Evolutionary conservation across 2,329 filamentous ascomycete genomes (phyloP).

Genomic region (Fusarium torulosum): DNA sequence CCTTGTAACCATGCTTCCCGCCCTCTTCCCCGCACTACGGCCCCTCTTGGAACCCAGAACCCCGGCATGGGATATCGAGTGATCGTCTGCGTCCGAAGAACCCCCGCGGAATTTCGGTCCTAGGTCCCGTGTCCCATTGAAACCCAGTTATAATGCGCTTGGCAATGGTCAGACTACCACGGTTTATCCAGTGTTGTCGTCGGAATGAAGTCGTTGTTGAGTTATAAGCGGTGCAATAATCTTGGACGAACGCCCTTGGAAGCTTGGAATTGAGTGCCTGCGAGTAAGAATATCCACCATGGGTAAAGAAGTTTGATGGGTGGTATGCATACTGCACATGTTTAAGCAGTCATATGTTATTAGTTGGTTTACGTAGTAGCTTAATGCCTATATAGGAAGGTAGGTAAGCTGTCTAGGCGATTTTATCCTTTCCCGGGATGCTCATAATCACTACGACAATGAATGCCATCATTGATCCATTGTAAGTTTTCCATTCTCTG

Average conservation of each 20-base stretch:
- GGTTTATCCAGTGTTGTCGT: conserved; percentile 6
- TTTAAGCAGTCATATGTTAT: conserved; percentile 26
- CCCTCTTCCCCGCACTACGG: conserved; percentile 35
- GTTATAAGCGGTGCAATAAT: background rate
- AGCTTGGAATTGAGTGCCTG: background rate
- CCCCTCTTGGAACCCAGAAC: conserved; percentile 14
- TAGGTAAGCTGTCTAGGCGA: conserved; percentile 10
- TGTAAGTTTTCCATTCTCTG: background rate
- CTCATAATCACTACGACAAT: conserved; percentile 8
- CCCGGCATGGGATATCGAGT: conserved; percentile 17
- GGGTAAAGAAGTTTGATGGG: conserved; percentile 5
- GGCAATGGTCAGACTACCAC: conserved; percentile 26
- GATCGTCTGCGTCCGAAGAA: conserved; percentile 36
- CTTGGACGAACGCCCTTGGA: conserved; percentile 2
- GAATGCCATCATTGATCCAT: conserved; percentile 21
- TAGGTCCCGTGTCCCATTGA: conserved; percentile 28
- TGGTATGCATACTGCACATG: conserved; percentile 24
- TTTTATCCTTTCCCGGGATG: background rate
- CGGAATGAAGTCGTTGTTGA: background rate
- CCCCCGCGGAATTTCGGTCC: conserved; percentile 43
- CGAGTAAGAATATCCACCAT: background rate
- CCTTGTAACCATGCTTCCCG: conserved; percentile 14
- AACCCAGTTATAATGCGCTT: background rate
- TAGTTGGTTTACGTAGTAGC: conserved; percentile 17
- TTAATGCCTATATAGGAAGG: conserved; percentile 32